Conservation (phyloP, 768 basidiomycete genomes). For the Daedaleopsis sinensis region DNA sequence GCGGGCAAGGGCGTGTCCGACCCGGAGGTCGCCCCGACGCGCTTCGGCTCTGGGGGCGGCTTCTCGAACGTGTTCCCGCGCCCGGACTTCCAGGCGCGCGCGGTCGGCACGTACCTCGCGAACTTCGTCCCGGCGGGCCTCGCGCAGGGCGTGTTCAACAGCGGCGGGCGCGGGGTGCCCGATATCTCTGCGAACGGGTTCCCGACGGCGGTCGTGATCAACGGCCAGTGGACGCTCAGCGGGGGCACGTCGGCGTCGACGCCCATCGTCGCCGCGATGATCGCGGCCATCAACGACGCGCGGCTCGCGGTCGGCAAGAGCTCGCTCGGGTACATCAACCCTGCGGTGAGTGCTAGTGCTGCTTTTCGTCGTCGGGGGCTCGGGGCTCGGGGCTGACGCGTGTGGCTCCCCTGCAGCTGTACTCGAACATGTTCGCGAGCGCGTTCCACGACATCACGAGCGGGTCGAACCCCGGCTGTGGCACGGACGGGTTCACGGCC, state of each 20-base stretch:
- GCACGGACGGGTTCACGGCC: conserved; percentile 36
- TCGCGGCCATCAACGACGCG: conserved; percentile 42
- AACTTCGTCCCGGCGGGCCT: conserved; percentile 39
- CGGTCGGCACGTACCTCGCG: conserved; percentile 33
- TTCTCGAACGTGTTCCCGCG: conserved; percentile 44
- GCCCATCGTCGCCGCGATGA: conserved; percentile 37
- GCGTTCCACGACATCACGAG: conserved; percentile 38
- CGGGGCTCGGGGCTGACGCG: background rate
- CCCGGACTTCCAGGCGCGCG: conserved; percentile 37
- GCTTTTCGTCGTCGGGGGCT: too few species aligned
- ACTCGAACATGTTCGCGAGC: conserved; percentile 20
- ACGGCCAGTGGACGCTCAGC: conserved; percentile 34
- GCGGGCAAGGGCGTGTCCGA: conserved; percentile 34
- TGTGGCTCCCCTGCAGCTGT: conserved; percentile 13
- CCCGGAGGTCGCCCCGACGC: conserved; percentile 42
- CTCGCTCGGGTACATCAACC: conserved; percentile 56
- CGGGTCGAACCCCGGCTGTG: conserved; percentile 39
- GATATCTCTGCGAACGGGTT: conserved; percentile 38
- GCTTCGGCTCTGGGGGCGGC: conserved; percentile 43
- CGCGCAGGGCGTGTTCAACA: conserved; percentile 36
- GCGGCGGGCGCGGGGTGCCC: conserved; percentile 37
- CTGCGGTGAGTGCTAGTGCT: conserved; percentile 53
- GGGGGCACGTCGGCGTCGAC: conserved; percentile 41
- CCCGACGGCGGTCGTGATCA: conserved; percentile 26
- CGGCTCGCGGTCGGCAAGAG: conserved; percentile 38